These are phyloP conservation scores for Boletus sp. DNA, from an alignment of 768 basidiomycete genomes.

Conservation along the genomic window DNA sequence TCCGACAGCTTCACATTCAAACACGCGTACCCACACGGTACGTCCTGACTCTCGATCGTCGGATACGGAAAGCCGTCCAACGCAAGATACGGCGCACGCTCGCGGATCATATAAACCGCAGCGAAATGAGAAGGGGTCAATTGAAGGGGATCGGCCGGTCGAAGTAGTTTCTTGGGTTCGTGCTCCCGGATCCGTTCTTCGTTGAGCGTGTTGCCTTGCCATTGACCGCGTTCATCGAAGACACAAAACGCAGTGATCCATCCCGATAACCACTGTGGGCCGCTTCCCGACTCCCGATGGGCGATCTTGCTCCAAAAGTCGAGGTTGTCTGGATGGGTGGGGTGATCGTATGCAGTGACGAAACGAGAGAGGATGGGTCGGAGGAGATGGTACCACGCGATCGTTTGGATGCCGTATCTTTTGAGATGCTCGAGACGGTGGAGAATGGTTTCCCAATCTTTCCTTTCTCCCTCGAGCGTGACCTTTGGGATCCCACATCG, in stretches of 20 bases:
- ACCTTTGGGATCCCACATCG: constrained; percentile 44
- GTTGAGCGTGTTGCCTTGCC: constrained; percentile 32
- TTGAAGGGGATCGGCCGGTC: constrained; percentile 27
- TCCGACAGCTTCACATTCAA: constrained; percentile 31
- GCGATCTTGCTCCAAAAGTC: constrained; percentile 41
- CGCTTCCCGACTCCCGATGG: constrained; percentile 27
- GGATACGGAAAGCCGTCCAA: constrained; percentile 32
- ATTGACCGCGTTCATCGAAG: constrained; percentile 31
- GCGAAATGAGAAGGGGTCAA: constrained; percentile 27
- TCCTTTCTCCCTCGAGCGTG: constrained; percentile 41
- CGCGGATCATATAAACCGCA: constrained; percentile 25
- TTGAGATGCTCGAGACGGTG: constrained; percentile 38
- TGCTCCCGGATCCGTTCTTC: constrained; percentile 28
- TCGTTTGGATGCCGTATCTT: constrained; percentile 35
- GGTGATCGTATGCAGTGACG: constrained; percentile 36
- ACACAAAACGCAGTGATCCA: constrained; percentile 42
- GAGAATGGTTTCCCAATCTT: constrained; percentile 40
- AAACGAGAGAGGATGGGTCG: constrained; percentile 39
- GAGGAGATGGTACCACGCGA: constrained; percentile 41
- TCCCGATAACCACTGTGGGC: constrained; percentile 34
- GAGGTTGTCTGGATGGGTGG: constrained; percentile 27
- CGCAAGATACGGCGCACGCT: constrained; percentile 18
- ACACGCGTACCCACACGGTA: constrained; percentile 31
- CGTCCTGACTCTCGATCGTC: constrained; percentile 24
- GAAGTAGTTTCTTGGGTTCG: constrained; percentile 33